A percentile compares a stretch with the other conserved stretches of the same genome.
phyloP scores from a whole-genome alignment of 495 filamentous ascomycete genomes.

The Pseudotulostoma volvatum region DNA sequence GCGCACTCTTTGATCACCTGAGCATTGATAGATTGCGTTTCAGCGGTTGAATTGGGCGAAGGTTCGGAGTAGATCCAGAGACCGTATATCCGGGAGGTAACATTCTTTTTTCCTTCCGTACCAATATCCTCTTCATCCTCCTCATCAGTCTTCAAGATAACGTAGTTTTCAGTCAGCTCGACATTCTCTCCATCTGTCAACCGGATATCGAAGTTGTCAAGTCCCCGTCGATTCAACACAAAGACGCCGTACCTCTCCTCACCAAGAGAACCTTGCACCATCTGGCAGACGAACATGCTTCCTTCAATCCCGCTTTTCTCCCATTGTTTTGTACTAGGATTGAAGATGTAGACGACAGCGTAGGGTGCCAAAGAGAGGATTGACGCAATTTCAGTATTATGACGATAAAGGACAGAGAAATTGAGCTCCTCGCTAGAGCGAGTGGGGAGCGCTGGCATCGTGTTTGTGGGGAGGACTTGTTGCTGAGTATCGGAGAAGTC shows the following conservation, averaged over 20 bases:
- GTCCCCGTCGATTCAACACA: constrained; percentile 42
- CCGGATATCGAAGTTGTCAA: constrained; percentile 41
- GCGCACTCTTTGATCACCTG: constrained; percentile 40
- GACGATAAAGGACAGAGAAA: constrained; percentile 57
- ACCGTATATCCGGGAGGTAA: constrained; percentile 29
- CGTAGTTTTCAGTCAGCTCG: constrained; percentile 42
- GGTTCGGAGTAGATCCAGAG: constrained; percentile 50
- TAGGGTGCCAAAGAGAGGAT: constrained; percentile 65
- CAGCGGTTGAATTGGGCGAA: constrained; percentile 35
- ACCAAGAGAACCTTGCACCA: constrained; percentile 24
- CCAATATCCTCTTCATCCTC: constrained; percentile 6
- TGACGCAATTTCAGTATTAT: constrained; percentile 46
- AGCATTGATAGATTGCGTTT: constrained; percentile 32
- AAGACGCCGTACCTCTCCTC: constrained; percentile 41
- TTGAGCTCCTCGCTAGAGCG: constrained; percentile 71
- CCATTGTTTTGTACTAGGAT: constrained; percentile 43
- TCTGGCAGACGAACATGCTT: constrained; percentile 63
- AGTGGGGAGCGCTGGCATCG: constrained; percentile 23
- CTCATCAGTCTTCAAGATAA: constrained; percentile 36
- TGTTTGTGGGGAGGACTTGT: constrained; percentile 8
- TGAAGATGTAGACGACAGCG: constrained; percentile 64
- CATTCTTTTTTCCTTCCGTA: constrained; percentile 1
- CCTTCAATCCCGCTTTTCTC: constrained; percentile 66
- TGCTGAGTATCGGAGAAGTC: constrained; percentile 26
- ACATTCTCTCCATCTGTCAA: constrained; percentile 37